These are phyloP conservation scores for Hortaea werneckii DNA, from an alignment of 2,329 filamentous ascomycete genomes.

Conservation along the genomic window DNA sequence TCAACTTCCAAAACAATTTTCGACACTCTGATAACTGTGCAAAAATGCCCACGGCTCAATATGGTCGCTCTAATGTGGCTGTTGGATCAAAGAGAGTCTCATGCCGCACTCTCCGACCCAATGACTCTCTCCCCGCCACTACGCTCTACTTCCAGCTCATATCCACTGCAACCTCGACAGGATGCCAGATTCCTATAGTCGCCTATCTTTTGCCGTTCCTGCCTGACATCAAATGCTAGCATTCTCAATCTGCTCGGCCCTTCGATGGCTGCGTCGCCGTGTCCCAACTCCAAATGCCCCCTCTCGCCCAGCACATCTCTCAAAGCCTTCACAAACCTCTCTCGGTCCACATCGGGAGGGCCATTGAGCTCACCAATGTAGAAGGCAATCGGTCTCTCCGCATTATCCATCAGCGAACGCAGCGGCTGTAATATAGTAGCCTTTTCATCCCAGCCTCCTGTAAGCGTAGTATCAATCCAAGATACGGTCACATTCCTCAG, in stretches of 20 bases:
- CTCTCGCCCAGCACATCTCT: constrained; percentile 12
- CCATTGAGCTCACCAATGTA: constrained; percentile 18
- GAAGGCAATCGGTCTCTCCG: constrained; percentile 10
- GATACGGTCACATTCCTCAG: constrained; percentile 19
- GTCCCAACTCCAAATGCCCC: constrained; percentile 4
- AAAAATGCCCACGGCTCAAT: too few relatives aligned
- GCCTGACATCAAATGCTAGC: constrained; percentile 19
- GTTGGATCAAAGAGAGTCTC: too few relatives aligned
- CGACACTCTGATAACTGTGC: too few relatives aligned
- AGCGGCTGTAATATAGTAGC: constrained; percentile 17
- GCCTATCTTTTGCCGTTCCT: constrained; percentile 5
- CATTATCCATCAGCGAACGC: constrained; percentile 5
- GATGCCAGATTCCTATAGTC: background rate
- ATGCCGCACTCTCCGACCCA: too few relatives aligned
- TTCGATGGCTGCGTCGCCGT: constrained; percentile 3
- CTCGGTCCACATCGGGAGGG: constrained; percentile 13
- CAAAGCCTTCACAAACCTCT: constrained; percentile 13
- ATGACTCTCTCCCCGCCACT: too few relatives aligned
- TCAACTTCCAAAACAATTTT: too few relatives aligned
- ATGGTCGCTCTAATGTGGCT: too few relatives aligned
- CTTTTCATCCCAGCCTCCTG: constrained; percentile 18
- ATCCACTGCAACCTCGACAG: too few relatives aligned
- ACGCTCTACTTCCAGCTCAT: too few relatives aligned
- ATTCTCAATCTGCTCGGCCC: constrained; percentile 11
- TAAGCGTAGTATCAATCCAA: constrained; percentile 24